Conservation (phyloP, 768 basidiomycete genomes). For the Termitomyces sp. region DNA sequence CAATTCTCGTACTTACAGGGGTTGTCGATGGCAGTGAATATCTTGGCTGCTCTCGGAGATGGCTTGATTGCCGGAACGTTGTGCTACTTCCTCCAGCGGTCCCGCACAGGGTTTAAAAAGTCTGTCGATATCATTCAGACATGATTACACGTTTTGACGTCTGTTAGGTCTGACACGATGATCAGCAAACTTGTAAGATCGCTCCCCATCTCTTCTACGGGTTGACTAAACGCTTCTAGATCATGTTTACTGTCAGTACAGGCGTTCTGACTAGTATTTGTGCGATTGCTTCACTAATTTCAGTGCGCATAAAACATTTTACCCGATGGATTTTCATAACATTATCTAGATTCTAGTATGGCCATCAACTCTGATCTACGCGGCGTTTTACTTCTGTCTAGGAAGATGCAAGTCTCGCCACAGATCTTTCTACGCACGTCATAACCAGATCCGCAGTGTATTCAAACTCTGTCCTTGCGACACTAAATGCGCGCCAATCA, state of each 20-base stretch:
- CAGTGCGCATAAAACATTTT: constrained; percentile 19
- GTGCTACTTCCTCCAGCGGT: constrained; percentile 42
- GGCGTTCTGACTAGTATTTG: constrained; percentile 36
- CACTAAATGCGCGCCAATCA: constrained; percentile 41
- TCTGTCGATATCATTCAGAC: constrained; percentile 16
- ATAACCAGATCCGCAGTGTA: constrained; percentile 31
- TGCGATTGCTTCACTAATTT: constrained; percentile 35
- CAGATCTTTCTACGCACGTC: not conserved
- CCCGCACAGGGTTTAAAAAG: constrained; percentile 50
- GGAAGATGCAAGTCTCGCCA: constrained; percentile 35
- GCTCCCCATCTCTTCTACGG: not conserved
- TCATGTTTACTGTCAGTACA: constrained; percentile 35
- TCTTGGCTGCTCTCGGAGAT: constrained; percentile 44
- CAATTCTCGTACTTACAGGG: constrained; percentile 24
- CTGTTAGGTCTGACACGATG: constrained; percentile 37
- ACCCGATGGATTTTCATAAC: not conserved
- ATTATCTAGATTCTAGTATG: constrained; percentile 36
- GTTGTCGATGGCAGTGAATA: constrained; percentile 51
- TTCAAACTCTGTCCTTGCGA: constrained; percentile 49
- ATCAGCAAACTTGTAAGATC: constrained; percentile 29
- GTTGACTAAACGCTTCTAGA: constrained; percentile 18
- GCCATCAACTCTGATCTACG: constrained; percentile 48
- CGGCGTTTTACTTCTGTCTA: constrained; percentile 52
- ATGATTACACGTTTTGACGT: constrained; percentile 1
- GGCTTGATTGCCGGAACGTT: constrained; percentile 44